phyloP scores from a whole-genome alignment of 805 yeast species.

The Starmerella apis region DNA sequence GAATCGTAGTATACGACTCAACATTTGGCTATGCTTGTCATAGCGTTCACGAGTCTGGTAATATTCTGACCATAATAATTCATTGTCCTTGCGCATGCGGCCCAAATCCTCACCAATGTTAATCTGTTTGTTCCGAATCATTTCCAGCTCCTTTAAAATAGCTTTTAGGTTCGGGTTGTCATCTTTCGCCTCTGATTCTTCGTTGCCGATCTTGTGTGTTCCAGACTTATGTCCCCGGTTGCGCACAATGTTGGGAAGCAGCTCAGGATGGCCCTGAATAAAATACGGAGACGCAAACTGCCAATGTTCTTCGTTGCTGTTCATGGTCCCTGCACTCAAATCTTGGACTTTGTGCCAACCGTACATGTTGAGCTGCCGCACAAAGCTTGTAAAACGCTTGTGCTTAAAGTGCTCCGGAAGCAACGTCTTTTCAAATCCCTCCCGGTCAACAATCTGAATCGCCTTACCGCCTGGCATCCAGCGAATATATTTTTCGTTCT shows the following conservation, averaged over 20 bases:
- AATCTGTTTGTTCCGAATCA: constrained; percentile 64
- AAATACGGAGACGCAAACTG: constrained; percentile 82
- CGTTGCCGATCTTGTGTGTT: not conserved
- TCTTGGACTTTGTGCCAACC: constrained; percentile 99
- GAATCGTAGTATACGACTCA: constrained; percentile 78
- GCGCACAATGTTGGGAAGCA: constrained; percentile 74
- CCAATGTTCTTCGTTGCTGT: constrained; percentile 63
- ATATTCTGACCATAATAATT: constrained; percentile 83
- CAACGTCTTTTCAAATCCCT: constrained; percentile 67
- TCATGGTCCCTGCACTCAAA: constrained; percentile 52
- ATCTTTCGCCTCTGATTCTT: constrained; percentile 27
- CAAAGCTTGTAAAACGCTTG: constrained; percentile 89
- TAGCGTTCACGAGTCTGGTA: constrained; percentile 73
- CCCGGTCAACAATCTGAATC: constrained; percentile 75
- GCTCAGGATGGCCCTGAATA: constrained; percentile 64
- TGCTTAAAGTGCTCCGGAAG: constrained; percentile 92
- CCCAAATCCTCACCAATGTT: constrained; percentile 75
- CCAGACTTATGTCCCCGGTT: constrained; percentile 41
- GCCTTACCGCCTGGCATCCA: constrained; percentile 84
- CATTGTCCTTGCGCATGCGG: constrained; percentile 78
- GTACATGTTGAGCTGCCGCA: constrained; percentile 92
- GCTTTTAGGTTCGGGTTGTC: constrained; percentile 38
- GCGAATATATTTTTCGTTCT: constrained; percentile 56
- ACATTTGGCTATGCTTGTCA: constrained; percentile 72
- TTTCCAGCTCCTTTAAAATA: constrained; percentile 61